These are phyloP conservation scores for Brassica juncea DNA, from an alignment of 345 rosid genomes.

Conservation along the genomic window DNA sequence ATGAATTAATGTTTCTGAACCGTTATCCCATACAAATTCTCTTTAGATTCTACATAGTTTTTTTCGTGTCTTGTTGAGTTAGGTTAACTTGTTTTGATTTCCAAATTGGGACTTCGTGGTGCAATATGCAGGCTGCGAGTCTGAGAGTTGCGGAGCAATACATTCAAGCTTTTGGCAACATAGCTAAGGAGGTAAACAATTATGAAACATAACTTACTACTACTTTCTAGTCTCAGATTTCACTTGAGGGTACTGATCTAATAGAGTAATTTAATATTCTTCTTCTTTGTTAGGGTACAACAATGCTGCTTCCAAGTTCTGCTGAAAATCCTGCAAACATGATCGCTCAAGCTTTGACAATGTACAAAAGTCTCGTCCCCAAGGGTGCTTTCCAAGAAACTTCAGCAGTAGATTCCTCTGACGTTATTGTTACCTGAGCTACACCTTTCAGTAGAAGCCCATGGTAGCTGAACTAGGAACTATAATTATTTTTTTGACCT, in stretches of 20 bases:
- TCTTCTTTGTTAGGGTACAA: conserved; percentile 60
- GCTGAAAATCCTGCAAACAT: conserved; percentile 64
- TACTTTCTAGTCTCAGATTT: not conserved
- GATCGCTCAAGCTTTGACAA: conserved; percentile 75
- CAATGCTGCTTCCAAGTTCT: conserved; percentile 82
- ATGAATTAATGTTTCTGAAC: not conserved
- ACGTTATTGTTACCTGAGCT: not conserved
- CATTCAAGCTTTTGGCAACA: conserved; percentile 74
- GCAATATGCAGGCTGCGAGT: conserved; percentile 73
- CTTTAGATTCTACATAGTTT: not conserved
- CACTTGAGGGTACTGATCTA: not conserved
- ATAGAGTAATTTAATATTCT: not conserved
- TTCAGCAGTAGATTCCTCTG: conserved; percentile 28
- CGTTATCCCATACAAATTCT: too few relatives aligned
- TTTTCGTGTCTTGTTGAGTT: not conserved
- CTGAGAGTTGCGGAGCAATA: conserved; percentile 82
- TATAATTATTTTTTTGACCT: not conserved
- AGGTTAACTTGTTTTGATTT: not conserved
- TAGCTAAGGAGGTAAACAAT: conserved; percentile 78
- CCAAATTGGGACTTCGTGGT: not conserved
- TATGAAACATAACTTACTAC: not conserved
- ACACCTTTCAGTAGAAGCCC: not conserved
- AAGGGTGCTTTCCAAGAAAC: conserved; percentile 25
- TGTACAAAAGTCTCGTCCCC: conserved; percentile 73
- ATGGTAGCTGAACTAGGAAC: not conserved